Evolutionary conservation across 768 basidiomycete genomes (phyloP), one percentile per base, ranked within the genome.

Genomic region (Suillus subaureus): DNA sequence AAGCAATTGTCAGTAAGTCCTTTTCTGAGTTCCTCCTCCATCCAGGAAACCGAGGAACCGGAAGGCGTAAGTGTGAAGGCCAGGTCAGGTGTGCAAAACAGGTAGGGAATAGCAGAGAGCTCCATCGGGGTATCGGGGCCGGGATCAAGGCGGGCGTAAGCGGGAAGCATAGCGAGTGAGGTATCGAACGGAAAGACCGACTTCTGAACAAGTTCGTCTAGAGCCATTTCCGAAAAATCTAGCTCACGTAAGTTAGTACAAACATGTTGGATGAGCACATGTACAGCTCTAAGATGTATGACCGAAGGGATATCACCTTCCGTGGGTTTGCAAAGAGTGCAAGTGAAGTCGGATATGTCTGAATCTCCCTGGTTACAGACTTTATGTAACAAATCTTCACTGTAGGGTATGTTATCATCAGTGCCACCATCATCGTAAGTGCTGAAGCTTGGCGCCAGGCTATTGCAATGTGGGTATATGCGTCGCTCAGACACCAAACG

Each of bases 41-140:
- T 21, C 37, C 18, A 60, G 5, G 23, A 21, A 40, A 26, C 6
- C 4, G 18, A 13, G 26, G 18, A 40, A 40, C 26, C 16, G 16
- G 37, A 21, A 12, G 26, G 26, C 18, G 58, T 6, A 3, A 11
- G 58, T 60, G 16, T 6, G 6, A 12, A 9, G 39, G 26, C 6
- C 58, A 40, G 26, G 6, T 6, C 6, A 2, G 74, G 76, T 21
- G 74, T 70, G 49, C 71, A 63, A 62, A 73, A 76, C 13, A 77
- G 51, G 52, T 74, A 77, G 1, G 74, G 76, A 5, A 75, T 71
- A 23, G 76, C 76, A 4, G 76, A 77, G 55, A 76, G 73, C 31
- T 74, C 73, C 35, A 63, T 70, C 57, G 61, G 64, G 6, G 68
- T 42, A 23, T 68, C 63, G 4, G 71, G 37, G 51, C 3, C 18